These are phyloP conservation scores for Neurospora sp. DNA, from an alignment of 495 filamentous ascomycete species.

Conservation along the genomic window DNA sequence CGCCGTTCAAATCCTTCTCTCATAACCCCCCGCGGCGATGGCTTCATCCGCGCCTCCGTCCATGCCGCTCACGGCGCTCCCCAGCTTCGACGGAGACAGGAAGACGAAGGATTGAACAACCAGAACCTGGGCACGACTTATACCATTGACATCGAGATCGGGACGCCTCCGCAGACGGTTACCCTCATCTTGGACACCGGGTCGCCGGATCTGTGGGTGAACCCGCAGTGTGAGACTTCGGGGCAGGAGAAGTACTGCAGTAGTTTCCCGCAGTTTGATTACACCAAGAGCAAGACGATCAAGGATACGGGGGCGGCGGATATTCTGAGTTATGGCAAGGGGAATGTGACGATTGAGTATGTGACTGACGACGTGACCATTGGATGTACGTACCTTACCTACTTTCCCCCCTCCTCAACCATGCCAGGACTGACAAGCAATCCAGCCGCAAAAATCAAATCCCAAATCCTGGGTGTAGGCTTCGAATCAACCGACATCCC, in stretches of 20 bases:
- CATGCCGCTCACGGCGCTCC: conserved; percentile 2
- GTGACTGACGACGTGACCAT: conserved; percentile 31
- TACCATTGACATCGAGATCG: conserved; percentile 10
- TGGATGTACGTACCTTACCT: conserved; percentile 17
- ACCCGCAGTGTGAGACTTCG: conserved; percentile 25
- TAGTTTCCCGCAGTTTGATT: conserved; percentile 23
- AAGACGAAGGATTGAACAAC: background rate
- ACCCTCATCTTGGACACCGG: conserved; percentile 37
- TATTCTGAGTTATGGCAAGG: conserved; percentile 27
- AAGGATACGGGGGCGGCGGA: conserved; percentile 13
- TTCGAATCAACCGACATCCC: conserved; percentile 25
- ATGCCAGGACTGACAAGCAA: background rate
- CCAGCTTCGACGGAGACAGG: background rate
- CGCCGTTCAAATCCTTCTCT: background rate
- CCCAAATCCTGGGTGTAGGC: conserved; percentile 34
- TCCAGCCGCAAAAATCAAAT: conserved; percentile 22
- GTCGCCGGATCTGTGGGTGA: conserved; percentile 36
- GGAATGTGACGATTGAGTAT: conserved; percentile 29
- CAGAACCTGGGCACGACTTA: conserved; percentile 4
- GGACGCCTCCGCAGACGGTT: conserved; percentile 19
- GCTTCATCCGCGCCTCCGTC: conserved; percentile 7
- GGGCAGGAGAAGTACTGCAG: conserved; percentile 17
- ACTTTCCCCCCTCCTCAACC: background rate
- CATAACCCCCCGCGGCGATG: conserved; percentile 3
- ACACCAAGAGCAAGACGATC: conserved; percentile 19